phyloP scores from a whole-genome alignment of 2,329 filamentous ascomycete species.

The Ophiostoma pallidulum region DNA sequence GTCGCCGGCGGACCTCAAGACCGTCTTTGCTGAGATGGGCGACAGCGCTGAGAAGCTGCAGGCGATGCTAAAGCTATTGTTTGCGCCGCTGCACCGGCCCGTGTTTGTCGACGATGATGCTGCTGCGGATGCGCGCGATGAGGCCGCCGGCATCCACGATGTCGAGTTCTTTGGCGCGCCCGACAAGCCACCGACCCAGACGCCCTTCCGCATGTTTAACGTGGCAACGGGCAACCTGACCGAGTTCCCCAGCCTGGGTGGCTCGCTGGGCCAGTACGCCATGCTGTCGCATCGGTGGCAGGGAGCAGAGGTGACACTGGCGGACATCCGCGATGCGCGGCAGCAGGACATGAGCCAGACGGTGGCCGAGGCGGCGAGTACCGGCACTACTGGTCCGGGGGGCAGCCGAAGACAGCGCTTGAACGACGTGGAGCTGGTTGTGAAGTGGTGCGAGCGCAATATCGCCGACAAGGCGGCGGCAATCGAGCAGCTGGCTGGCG shows the following conservation, averaged over 20 bases:
- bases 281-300: conserved; percentile 29
- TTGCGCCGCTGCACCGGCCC: conserved; percentile 20
- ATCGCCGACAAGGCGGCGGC: background rate
- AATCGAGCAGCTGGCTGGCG: background rate
- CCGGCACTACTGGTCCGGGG: too few species aligned
- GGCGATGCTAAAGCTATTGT: conserved; percentile 19
- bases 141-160: conserved; percentile 15
- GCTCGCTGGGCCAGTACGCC: conserved; percentile 24
- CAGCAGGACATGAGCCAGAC: background rate
- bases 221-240: conserved; percentile 25
- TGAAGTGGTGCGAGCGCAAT: background rate
- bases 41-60: conserved; percentile 18
- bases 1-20: background rate
- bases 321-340: background rate
- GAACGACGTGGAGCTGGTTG: background rate
- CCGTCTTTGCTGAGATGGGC: background rate
- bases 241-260: conserved; percentile 18
- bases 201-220: conserved; percentile 25
- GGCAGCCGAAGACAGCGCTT: too few species aligned
- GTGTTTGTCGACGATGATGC: conserved; percentile 15
- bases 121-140: conserved; percentile 5
- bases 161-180: conserved; percentile 18
- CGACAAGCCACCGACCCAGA: conserved; percentile 15
- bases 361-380: too few species aligned
- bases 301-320: conserved; percentile 12